phyloP scores from a whole-genome alignment of 106 monocot genomes.

The Posidonia australis region DNA sequence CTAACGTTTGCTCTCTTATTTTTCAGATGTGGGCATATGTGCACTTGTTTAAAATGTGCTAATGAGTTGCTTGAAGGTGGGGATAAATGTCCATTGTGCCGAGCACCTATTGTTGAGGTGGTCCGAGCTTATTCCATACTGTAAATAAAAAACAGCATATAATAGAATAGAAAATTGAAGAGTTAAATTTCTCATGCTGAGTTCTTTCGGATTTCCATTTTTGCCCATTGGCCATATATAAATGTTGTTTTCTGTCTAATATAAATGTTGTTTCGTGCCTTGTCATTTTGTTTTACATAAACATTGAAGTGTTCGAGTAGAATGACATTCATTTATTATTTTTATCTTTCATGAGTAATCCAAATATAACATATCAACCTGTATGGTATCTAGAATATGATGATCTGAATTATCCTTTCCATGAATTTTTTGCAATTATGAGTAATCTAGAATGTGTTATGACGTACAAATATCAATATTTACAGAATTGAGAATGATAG shows the following conservation, averaged over 20 bases:
- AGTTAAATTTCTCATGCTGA: background rate
- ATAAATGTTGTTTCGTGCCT: no score
- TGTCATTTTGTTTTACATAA: background rate
- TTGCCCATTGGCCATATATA: background rate
- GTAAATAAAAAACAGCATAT: background rate
- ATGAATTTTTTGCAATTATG: no score
- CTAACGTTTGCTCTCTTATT: background rate
- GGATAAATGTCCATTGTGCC: slow-evolving; percentile 14
- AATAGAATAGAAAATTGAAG: background rate
- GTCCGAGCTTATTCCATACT: slow-evolving; percentile 12
- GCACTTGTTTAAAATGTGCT: slow-evolving; percentile 15
- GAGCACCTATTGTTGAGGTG: slow-evolving; percentile 17
- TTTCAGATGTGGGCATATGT: slow-evolving; percentile 22
- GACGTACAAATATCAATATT: no score
- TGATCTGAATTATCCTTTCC: no score
- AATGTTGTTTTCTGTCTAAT: background rate
- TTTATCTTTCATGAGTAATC: no score
- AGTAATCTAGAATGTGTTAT: no score
- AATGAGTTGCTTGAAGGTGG: slow-evolving; percentile 7
- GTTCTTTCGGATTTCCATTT: background rate
- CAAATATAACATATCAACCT: no score
- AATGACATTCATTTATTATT: background rate
- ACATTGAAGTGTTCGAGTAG: background rate
- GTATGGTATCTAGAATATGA: no score
- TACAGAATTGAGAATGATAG: no score